A percentile compares a stretch with the other conserved stretches of the same genome.
These are phyloP conservation scores for Sphaerulina vaccinii DNA, from an alignment of 2,329 filamentous ascomycete genomes.

Conservation along the genomic window DNA sequence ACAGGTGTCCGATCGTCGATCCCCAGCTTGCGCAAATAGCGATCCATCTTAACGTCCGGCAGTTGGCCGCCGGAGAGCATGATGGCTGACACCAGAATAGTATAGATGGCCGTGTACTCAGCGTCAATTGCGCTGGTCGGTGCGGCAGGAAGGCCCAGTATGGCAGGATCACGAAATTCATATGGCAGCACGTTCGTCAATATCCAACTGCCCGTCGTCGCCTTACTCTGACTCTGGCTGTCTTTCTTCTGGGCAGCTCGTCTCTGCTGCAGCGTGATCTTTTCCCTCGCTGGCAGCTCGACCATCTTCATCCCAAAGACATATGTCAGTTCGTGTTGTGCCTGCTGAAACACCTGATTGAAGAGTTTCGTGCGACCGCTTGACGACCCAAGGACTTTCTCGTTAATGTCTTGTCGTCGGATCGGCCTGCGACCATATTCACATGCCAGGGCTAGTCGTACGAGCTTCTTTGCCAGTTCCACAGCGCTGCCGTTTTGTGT, in stretches of 20 bases:
- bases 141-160: constrained; percentile 67
- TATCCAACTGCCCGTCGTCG: constrained; percentile 60
- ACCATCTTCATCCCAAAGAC: constrained; percentile 92
- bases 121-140: constrained; percentile 68
- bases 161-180: constrained; percentile 61
- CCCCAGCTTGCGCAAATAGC: constrained; percentile 72
- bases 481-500: constrained; percentile 35
- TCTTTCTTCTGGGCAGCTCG: constrained; percentile 62
- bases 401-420: constrained; percentile 57
- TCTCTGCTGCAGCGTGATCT: constrained; percentile 74
- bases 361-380: constrained; percentile 60
- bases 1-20: constrained; percentile 69
- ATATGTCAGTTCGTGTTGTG: constrained; percentile 67
- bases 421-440: constrained; percentile 61
- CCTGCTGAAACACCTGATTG: constrained; percentile 70
- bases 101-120: constrained; percentile 79
- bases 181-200: constrained; percentile 70
- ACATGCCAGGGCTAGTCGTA: constrained; percentile 60
- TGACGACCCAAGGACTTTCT: constrained; percentile 68
- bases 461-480: constrained; percentile 60
- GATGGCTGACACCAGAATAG: constrained; percentile 74
- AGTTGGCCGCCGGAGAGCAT: constrained; percentile 69
- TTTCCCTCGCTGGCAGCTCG: constrained; percentile 78
- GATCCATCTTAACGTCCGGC: constrained; percentile 73
- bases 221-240: constrained; percentile 43